Base-by-base conservation (phyloP, 2,329 filamentous ascomycete species). In the Orbilia blumenaviensis region DNA sequence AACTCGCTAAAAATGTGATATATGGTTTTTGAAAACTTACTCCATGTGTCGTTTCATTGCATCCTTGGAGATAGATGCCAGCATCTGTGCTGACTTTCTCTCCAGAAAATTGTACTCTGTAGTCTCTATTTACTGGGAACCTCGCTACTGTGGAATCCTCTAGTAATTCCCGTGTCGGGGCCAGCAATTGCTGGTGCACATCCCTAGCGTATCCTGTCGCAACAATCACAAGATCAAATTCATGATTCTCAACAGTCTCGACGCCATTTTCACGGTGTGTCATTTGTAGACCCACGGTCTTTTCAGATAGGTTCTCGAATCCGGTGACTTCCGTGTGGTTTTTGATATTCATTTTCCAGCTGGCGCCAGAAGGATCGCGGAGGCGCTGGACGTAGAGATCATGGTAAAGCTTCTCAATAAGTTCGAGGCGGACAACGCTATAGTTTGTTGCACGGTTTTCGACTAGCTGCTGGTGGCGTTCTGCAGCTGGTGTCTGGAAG, bases 11-110 rank as follows among this genome's bases (percentile, higher is more conserved):
- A 32, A 16, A 50, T n/a, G 6, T 16, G 46, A 66, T 42, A 58
- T 29, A 16, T 38, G 16, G 27, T 48, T 41, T 62, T 56, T 41
- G 23, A 34, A 7, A 16, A 89, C 91, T 89, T 87, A 94, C 91
- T 74, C 94, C 94, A 83, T 98, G 94, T 34, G 93, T 96, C 77
- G 87, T 89, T 85, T 98, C 94, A 82, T 93, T 96, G 84, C 94
- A 97, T 32, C 94, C 94, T 83, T 98, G 95, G 80, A 98, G 86
- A 91, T 92, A 98, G 72, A 98, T 86, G 2, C 94, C 94, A 12
- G 92, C 91, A 48, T 90, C 88, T 0, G 86, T 81, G n/a, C 89
- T 87, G 34, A 98, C 90, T 54, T 87, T 86, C 29, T 88, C 89
- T 0, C 87, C 84, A 56, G 88, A 86, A 81, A 96, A 93, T 72